Conservation (phyloP, 208 protist genomes). For the Trypanosoma vivax region DNA sequence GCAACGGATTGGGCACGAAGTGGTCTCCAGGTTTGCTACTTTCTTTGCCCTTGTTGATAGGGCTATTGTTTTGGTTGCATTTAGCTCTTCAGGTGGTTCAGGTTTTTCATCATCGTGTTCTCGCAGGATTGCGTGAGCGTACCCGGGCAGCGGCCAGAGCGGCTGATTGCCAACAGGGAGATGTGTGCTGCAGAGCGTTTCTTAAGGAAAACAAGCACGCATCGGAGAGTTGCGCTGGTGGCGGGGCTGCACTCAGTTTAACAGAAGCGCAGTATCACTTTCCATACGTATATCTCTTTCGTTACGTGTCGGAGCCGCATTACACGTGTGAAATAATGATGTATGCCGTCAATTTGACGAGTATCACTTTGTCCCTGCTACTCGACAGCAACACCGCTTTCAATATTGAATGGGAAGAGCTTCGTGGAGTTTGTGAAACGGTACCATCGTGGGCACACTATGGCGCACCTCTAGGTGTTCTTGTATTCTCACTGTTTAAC, state of each 20-base stretch:
- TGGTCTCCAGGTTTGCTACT: neutral
- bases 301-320: constrained; percentile 62
- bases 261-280: constrained; percentile 28
- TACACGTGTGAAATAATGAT: constrained; percentile 71
- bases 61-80: constrained; percentile 21
- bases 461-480: constrained; percentile 27
- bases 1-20: neutral
- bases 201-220: neutral
- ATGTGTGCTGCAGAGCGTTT: neutral
- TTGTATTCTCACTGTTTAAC: constrained; percentile 56
- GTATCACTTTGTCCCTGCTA: too few species aligned
- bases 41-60: neutral
- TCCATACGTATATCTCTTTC: constrained; percentile 26
- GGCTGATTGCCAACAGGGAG: neutral
- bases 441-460: constrained; percentile 6
- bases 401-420: neutral
- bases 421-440: constrained; percentile 8
- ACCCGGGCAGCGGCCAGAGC: too few species aligned
- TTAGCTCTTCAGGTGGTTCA: constrained; percentile 47
- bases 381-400: too few species aligned
- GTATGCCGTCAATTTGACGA: constrained; percentile 37
- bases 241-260: neutral
- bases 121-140: constrained; percentile 25
- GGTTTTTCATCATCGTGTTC: constrained; percentile 41
- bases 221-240: neutral